These are phyloP conservation scores for Boletellus ananiceps DNA, from an alignment of 768 basidiomycete genomes.

Conservation along the genomic window DNA sequence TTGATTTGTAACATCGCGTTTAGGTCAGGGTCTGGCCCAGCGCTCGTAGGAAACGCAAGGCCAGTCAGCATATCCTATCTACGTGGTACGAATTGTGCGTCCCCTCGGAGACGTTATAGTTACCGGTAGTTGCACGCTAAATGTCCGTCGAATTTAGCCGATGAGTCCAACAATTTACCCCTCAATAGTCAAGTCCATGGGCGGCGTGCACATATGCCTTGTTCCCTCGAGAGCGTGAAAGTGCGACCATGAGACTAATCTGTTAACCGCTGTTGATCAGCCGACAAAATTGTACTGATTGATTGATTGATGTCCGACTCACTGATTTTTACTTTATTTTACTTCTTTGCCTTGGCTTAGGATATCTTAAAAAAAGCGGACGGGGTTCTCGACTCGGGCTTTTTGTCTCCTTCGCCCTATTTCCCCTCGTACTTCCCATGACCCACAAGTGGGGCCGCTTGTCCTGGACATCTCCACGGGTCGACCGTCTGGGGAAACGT, in stretches of 20 bases:
- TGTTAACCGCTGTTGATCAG: slow-evolving; percentile 17
- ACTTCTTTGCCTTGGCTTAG: slow-evolving; percentile 3
- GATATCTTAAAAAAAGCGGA: too few species aligned
- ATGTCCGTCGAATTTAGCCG: slow-evolving; percentile 12
- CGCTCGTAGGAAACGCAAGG: slow-evolving; percentile 11
- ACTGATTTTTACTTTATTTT: neutral
- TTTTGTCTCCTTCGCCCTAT: neutral
- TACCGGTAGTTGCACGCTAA: slow-evolving; percentile 13
- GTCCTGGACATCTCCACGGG: neutral
- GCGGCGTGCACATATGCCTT: neutral
- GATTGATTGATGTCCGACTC: slow-evolving; percentile 11
- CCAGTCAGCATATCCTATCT: slow-evolving; percentile 5
- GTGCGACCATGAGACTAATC: slow-evolving; percentile 5
- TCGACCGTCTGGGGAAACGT: neutral
- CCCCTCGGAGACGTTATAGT: slow-evolving; percentile 9
- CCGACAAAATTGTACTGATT: slow-evolving; percentile 12
- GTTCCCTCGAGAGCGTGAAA: slow-evolving; percentile 12
- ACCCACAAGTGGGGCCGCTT: neutral
- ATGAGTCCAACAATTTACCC: slow-evolving; percentile 26
- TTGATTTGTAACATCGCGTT: slow-evolving; percentile 4
- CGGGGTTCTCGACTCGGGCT: too few species aligned
- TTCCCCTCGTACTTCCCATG: neutral
- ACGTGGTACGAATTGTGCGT: neutral
- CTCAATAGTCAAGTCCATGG: slow-evolving; percentile 21
- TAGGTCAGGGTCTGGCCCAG: slow-evolving; percentile 12